Evolutionary conservation across 768 basidiomycete species (phyloP).

Genomic region (Lepiota venenata): DNA sequence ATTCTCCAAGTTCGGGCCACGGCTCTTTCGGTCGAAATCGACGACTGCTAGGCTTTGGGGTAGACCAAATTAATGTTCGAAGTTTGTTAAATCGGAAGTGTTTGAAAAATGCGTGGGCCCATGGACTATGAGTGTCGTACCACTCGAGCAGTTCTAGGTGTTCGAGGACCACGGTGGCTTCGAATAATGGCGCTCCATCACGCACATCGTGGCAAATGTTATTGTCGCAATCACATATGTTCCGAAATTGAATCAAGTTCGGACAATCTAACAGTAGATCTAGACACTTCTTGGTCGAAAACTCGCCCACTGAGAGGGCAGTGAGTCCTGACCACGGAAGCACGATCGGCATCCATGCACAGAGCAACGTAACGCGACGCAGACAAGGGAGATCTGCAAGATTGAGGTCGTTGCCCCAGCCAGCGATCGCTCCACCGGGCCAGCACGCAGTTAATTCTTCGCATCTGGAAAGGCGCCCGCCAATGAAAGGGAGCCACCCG

Average conservation of each 20-base stretch:
- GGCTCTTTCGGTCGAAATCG: background rate
- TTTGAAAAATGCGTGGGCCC: background rate
- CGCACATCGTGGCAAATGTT: background rate
- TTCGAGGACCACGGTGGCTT: background rate
- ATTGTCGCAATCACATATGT: too few relatives aligned
- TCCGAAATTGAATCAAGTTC: background rate
- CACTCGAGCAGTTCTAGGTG: background rate
- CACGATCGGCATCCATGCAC: background rate
- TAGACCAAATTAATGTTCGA: too few relatives aligned
- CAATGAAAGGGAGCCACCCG: background rate
- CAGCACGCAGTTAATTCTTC: background rate
- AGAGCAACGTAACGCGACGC: background rate
- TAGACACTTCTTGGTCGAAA: background rate
- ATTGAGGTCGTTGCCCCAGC: background rate
- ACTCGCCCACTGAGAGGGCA: background rate
- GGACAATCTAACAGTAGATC: background rate
- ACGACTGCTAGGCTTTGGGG: too few relatives aligned
- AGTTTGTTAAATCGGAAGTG: background rate
- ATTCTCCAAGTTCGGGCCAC: background rate
- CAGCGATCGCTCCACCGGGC: background rate
- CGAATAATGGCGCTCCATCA: background rate
- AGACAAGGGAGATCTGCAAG: background rate
- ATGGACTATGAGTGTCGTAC: background rate
- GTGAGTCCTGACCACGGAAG: background rate
- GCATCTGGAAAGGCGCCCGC: background rate